Evolutionary conservation across 306 rosid genomes (phyloP).

Genomic region (Adenanthera pavonina): DNA sequence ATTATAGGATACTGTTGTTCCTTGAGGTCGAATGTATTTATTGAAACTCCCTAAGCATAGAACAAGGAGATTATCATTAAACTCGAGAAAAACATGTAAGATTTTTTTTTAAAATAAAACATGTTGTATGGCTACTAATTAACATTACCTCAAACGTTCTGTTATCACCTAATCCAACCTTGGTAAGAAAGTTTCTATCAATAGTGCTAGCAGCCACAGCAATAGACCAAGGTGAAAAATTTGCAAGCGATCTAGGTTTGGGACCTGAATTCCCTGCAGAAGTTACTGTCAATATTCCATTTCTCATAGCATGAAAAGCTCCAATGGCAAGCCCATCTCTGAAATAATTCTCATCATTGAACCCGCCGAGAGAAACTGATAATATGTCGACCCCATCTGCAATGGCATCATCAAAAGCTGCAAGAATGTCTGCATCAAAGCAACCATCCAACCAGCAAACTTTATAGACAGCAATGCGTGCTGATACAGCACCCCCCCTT

Average conservation of each 20-base stretch:
- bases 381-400: neutral
- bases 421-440: neutral
- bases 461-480: neutral
- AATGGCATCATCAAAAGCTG: neutral
- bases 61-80: neutral
- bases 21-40: slow-evolving; percentile 34
- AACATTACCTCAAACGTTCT: neutral
- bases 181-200: neutral
- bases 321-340: neutral
- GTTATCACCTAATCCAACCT: neutral
- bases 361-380: neutral
- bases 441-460: neutral
- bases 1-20: slow-evolving; percentile 16
- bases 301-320: slow-evolving; percentile 6
- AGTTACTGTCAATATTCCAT: neutral
- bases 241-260: neutral
- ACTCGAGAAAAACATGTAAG: too few relatives aligned
- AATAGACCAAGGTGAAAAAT: slow-evolving; percentile 1
- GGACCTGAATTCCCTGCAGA: neutral
- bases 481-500: neutral
- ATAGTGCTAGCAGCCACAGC: neutral
- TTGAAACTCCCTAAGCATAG: slow-evolving; percentile 33
- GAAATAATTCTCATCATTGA: neutral
- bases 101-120: too few relatives aligned
- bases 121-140: too few relatives aligned